Evolutionary conservation across 2,329 filamentous ascomycete species (phyloP).

Genomic region (Pseudocercospora eumusae): DNA sequence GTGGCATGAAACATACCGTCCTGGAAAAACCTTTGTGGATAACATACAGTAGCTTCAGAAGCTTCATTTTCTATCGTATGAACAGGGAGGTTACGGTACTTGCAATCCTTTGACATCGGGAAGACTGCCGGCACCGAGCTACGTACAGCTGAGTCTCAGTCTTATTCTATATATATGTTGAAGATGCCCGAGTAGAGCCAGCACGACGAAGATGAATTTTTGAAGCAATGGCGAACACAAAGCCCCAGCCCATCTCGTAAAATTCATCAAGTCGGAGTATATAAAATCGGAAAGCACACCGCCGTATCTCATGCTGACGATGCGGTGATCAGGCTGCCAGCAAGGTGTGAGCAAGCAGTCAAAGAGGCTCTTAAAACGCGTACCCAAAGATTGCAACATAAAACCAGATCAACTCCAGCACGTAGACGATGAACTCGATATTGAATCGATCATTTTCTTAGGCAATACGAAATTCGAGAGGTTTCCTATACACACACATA

Average conservation of each 20-base stretch:
- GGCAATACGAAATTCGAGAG: not conserved
- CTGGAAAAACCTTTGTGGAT: not conserved
- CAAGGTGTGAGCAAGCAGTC: not conserved
- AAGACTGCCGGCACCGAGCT: not conserved
- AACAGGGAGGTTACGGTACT: not conserved
- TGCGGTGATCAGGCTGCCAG: not conserved
- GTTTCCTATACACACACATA: constrained; percentile 2
- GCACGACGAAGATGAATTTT: too few relatives aligned
- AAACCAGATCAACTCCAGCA: not conserved
- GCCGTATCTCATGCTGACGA: constrained; percentile 7
- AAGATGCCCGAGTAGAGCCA: not conserved
- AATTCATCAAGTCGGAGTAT: not conserved
- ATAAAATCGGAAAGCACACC: not conserved
- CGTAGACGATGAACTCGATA: not conserved
- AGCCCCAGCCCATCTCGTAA: not conserved
- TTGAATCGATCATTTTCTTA: not conserved
- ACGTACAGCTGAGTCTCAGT: not conserved
- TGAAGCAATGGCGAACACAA: too few relatives aligned
- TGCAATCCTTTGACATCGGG: not conserved
- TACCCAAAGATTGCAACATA: not conserved
- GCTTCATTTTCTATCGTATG: not conserved
- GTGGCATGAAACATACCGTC: not conserved
- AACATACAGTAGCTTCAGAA: not conserved
- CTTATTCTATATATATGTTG: too few relatives aligned
- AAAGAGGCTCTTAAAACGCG: not conserved